Conservation (phyloP, 345 rosid species). For the Eucalyptus polyanthemos region DNA sequence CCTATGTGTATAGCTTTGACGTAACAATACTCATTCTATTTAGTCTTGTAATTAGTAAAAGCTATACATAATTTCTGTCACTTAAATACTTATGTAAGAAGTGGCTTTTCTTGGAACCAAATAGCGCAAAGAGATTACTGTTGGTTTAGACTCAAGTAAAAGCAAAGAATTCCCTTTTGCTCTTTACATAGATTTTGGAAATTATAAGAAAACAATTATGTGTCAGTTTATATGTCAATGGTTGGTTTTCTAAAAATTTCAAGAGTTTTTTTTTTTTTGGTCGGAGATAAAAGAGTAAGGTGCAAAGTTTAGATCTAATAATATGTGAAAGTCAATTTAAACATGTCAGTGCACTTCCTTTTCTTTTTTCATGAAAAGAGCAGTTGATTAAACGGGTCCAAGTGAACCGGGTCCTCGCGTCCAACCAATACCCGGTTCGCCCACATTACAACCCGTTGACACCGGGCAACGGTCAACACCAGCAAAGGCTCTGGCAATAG, state of each 20-base stretch:
- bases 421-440: not conserved
- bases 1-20: not conserved
- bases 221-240: no score
- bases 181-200: no score
- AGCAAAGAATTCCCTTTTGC: no score
- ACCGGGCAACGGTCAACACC: not conserved
- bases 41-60: no score
- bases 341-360: not conserved
- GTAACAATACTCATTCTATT: no score
- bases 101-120: not conserved
- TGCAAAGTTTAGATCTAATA: not conserved
- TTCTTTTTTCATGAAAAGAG: not conserved
- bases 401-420: not conserved
- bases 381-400: not conserved
- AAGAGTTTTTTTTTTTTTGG: not conserved
- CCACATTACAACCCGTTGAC: not conserved
- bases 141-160: not conserved
- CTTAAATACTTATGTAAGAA: no score
- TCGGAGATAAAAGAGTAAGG: not conserved
- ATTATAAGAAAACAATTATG: no score
- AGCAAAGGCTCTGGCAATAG: not conserved
- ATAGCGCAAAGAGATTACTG: not conserved
- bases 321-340: not conserved
- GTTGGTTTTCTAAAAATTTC: not conserved
- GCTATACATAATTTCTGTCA: no score